A percentile compares a stretch with the other conserved stretches of the same genome.
Evolutionary conservation across 768 basidiomycete species (phyloP).

Genomic region (Termitomyces bulborhizus): DNA sequence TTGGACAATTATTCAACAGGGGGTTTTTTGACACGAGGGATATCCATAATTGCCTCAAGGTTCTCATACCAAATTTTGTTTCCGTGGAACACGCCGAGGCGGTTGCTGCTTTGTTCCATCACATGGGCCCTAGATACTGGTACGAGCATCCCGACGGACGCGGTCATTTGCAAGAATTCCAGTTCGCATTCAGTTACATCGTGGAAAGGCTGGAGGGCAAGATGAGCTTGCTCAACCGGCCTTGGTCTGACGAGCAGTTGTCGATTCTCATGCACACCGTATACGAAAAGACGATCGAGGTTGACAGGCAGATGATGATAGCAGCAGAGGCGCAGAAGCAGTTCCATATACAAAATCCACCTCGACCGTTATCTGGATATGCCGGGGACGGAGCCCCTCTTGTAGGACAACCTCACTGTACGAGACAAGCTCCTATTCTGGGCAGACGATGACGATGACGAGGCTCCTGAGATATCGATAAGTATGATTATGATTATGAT

Average conservation of each 20-base stretch:
- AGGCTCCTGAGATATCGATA: not conserved
- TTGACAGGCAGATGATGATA: slow-evolving; percentile 3
- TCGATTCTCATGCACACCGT: not conserved
- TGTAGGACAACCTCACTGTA: not conserved
- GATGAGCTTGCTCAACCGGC: slow-evolving; percentile 10
- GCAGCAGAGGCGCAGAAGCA: not conserved
- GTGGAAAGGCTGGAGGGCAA: slow-evolving; percentile 9
- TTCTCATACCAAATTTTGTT: slow-evolving; percentile 12
- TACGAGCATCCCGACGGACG: slow-evolving; percentile 10
- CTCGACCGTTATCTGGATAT: not conserved
- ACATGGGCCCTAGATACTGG: slow-evolving; percentile 13
- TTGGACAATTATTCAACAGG: slow-evolving; percentile 9
- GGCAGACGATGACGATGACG: not conserved
- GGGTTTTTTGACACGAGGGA: slow-evolving; percentile 10
- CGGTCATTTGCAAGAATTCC: slow-evolving; percentile 6
- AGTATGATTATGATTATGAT: slow-evolving; percentile 5
- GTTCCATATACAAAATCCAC: not conserved
- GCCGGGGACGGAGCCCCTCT: not conserved
- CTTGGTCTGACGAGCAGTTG: slow-evolving; percentile 2
- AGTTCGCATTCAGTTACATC: not conserved
- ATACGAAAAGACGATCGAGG: slow-evolving; percentile 1
- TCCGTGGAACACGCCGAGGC: slow-evolving; percentile 16
- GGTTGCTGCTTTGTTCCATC: slow-evolving; percentile 8
- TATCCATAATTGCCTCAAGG: slow-evolving; percentile 10
- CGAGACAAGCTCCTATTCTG: slow-evolving; percentile 1